A percentile compares a stretch with the other conserved stretches of the same genome.
phyloP scores from a whole-genome alignment of 495 filamentous ascomycete genomes.

The Paragyromitra xinjiangensis region DNA sequence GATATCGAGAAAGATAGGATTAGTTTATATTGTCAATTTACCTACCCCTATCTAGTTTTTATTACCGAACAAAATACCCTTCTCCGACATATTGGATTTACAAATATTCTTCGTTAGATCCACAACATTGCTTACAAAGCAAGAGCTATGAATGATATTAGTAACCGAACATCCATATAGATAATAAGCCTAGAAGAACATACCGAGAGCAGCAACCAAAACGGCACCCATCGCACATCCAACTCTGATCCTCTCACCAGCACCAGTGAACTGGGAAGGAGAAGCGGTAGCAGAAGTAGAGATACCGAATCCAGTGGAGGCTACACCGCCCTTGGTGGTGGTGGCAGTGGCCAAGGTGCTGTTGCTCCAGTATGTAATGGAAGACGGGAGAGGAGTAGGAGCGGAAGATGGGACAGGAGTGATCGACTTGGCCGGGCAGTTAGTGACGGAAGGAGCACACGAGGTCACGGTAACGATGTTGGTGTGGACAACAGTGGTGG shows the following conservation, averaged over 20 bases:
- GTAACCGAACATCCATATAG: background rate
- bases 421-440: constrained; percentile 33
- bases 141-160: constrained; percentile 34
- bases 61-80: constrained; percentile 24
- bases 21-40: constrained; percentile 41
- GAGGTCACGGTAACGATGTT: constrained; percentile 55
- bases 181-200: constrained; percentile 4
- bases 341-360: constrained; percentile 46
- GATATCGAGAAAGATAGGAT: constrained; percentile 30
- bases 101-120: constrained; percentile 26
- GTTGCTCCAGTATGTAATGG: constrained; percentile 30
- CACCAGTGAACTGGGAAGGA: constrained; percentile 61
- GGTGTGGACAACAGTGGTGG: constrained; percentile 30
- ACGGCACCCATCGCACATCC: constrained; percentile 53
- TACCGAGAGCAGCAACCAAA: constrained; percentile 52
- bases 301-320: constrained; percentile 53
- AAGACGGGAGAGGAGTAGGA: constrained; percentile 38
- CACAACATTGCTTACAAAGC: constrained; percentile 33
- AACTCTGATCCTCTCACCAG: constrained; percentile 59
- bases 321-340: constrained; percentile 42
- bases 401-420: background rate
- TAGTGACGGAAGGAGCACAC: constrained; percentile 51
- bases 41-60: constrained; percentile 31
- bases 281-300: constrained; percentile 56
- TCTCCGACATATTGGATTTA: constrained; percentile 18